phyloP scores from a whole-genome alignment of 225 moss, liverwort and hornwort species.

The Thuidium tamariscinum region DNA sequence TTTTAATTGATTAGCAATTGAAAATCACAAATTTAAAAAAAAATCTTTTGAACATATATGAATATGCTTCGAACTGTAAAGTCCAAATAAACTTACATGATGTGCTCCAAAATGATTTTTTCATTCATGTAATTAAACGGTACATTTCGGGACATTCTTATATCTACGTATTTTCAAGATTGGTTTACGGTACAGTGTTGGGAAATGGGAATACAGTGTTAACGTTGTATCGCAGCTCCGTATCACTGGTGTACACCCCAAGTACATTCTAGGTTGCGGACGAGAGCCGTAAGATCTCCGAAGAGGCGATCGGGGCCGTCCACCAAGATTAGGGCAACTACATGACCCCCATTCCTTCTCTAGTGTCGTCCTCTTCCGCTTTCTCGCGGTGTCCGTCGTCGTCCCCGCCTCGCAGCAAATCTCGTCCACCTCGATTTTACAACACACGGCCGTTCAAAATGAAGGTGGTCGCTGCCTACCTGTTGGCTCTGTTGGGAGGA shows the following conservation, averaged over 20 bases:
- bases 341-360: background rate
- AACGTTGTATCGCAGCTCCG: too few relatives aligned
- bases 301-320: background rate
- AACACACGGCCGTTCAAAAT: constrained; percentile 10
- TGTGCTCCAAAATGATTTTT: too few relatives aligned
- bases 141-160: background rate
- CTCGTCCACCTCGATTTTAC: background rate
- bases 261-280: background rate
- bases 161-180: background rate
- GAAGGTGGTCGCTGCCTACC: constrained; percentile 87
- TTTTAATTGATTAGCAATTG: too few relatives aligned
- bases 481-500: constrained; percentile 75
- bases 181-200: background rate
- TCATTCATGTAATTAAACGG: background rate
- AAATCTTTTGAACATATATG: too few relatives aligned
- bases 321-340: background rate
- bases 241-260: too few relatives aligned
- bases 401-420: background rate
- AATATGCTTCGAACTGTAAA: too few relatives aligned
- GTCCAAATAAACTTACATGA: too few relatives aligned
- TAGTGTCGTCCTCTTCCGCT: background rate
- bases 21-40: too few relatives aligned
- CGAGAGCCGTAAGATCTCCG: background rate
- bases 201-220: background rate
- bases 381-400: background rate